These are phyloP conservation scores for Colletotrichum endophyticum DNA, from an alignment of 2,329 filamentous ascomycete genomes.

Conservation along the genomic window DNA sequence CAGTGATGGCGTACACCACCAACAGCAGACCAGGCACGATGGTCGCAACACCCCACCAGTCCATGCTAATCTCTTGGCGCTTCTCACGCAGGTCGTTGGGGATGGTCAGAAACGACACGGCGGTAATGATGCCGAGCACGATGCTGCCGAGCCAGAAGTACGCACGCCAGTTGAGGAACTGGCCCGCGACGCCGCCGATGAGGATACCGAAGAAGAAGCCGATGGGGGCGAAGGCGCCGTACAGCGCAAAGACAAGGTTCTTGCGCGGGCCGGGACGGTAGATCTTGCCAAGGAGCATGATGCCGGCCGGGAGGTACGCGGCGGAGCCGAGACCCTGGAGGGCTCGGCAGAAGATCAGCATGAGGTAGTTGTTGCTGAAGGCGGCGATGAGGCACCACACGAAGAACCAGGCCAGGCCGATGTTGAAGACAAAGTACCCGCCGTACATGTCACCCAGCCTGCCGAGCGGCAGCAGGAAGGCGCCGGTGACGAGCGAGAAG, in stretches of 20 bases:
- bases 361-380: constrained; percentile 69
- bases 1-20: constrained; percentile 71
- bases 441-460: constrained; percentile 68
- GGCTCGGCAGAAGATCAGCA: constrained; percentile 77
- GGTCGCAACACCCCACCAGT: constrained; percentile 61
- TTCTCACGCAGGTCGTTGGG: constrained; percentile 35
- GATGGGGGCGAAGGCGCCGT: constrained; percentile 61
- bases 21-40: constrained; percentile 65
- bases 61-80: constrained; percentile 49
- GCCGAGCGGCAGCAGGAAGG: constrained; percentile 68
- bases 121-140: constrained; percentile 48
- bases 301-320: constrained; percentile 72
- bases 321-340: constrained; percentile 77
- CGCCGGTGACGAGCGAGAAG: constrained; percentile 62
- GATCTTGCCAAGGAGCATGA: constrained; percentile 71
- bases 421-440: constrained; percentile 63
- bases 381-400: constrained; percentile 74
- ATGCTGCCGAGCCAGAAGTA: constrained; percentile 71
- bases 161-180: constrained; percentile 69
- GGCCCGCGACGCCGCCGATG: constrained; percentile 65
- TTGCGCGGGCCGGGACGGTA: constrained; percentile 76
- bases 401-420: constrained; percentile 67
- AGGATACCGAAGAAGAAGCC: constrained; percentile 72
- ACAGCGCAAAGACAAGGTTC: constrained; percentile 68
- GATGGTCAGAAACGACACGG: constrained; percentile 46